Evolutionary conservation across 2,329 filamentous ascomycete genomes (phyloP).

Genomic region (Botrytis elliptica): DNA sequence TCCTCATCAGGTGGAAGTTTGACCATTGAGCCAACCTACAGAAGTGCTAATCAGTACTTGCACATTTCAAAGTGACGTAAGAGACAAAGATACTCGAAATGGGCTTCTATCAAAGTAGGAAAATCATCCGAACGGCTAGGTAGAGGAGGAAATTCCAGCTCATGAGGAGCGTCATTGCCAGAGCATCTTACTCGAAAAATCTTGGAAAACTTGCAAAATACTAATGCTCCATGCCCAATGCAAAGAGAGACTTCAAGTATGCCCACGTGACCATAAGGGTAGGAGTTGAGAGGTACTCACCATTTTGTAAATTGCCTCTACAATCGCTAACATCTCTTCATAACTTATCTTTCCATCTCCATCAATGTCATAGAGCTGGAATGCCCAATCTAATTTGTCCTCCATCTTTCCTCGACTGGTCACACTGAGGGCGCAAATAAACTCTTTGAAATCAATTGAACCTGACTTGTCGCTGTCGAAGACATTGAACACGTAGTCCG

Average conservation of each 20-base stretch:
- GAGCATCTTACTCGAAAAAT: neutral
- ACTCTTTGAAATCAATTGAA: conserved; percentile 99
- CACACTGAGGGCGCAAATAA: conserved; percentile 96
- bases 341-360: conserved; percentile 99
- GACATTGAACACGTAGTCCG: conserved; percentile 98
- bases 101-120: neutral
- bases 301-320: conserved; percentile 99
- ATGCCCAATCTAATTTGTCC: conserved; percentile 98
- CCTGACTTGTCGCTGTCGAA: conserved; percentile 98
- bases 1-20: conserved; percentile 98
- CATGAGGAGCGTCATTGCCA: neutral
- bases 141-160: neutral
- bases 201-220: neutral
- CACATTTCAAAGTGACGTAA: too few species aligned
- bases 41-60: conserved; percentile 17
- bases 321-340: conserved; percentile 97
- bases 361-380: conserved; percentile 98
- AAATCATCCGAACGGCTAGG: neutral
- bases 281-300: conserved; percentile 48
- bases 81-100: neutral
- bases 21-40: conserved; percentile 95
- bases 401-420: conserved; percentile 98
- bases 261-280: conserved; percentile 7
- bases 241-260: neutral
- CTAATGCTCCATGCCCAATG: neutral